phyloP scores from a whole-genome alignment of 805 yeast species.

The Brettanomyces custersianus region DNA sequence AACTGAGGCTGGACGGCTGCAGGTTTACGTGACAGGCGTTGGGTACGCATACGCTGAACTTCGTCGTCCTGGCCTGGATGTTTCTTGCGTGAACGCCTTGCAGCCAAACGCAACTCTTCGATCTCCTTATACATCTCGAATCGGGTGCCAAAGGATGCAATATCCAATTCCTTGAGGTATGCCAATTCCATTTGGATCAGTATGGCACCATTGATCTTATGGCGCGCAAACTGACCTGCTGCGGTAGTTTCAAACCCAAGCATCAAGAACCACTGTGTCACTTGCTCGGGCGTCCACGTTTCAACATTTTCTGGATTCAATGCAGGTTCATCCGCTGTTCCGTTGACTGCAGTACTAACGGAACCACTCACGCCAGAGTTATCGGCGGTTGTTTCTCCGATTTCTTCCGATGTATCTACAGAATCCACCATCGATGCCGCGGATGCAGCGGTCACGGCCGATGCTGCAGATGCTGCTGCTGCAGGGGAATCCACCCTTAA shows the following conservation, averaged over 20 bases:
- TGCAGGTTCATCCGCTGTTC: not conserved
- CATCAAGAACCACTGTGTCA: constrained; percentile 62
- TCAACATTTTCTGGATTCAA: constrained; percentile 41
- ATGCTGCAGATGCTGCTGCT: not conserved
- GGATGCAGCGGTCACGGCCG: not conserved
- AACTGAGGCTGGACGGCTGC: too few species aligned
- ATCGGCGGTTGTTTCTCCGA: too few species aligned
- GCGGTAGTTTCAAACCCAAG: constrained; percentile 66
- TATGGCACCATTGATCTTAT: constrained; percentile 83
- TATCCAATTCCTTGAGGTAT: constrained; percentile 85
- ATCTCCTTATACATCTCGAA: constrained; percentile 88
- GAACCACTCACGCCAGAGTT: too few species aligned
- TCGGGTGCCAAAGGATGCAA: constrained; percentile 88
- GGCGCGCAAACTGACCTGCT: constrained; percentile 76
- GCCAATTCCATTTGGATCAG: constrained; percentile 77
- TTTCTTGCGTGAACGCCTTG: constrained; percentile 12
- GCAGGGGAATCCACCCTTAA: constrained; percentile 26
- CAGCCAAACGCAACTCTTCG: constrained; percentile 44
- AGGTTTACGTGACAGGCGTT: not conserved
- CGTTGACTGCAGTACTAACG: too few species aligned
- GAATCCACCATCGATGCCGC: not conserved
- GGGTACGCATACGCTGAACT: not conserved
- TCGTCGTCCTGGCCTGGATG: not conserved
- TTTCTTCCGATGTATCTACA: constrained; percentile 1
- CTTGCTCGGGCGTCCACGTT: constrained; percentile 83